These are phyloP conservation scores for Ostreobium quekettii DNA, from an alignment of 139 green algal genomes.

Conservation along the genomic window DNA sequence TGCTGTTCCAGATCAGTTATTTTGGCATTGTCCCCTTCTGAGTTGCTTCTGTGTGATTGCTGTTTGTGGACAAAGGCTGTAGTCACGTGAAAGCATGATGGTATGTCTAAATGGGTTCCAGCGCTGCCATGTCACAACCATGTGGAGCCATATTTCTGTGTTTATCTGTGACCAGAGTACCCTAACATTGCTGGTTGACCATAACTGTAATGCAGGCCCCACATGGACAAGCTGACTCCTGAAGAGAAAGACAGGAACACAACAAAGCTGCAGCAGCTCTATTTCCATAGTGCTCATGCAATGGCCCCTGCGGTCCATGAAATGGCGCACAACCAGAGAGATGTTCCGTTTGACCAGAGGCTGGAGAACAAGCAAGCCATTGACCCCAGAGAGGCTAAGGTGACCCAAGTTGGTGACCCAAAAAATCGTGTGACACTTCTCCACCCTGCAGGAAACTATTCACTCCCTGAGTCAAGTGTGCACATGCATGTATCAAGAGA, in stretches of 20 bases:
- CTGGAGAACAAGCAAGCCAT: constrained; percentile 21
- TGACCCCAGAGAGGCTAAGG: background rate
- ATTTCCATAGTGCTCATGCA: constrained; percentile 57
- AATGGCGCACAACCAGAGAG: constrained; percentile 40
- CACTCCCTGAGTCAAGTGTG: background rate
- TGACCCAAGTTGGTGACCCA: background rate
- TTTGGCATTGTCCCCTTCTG: too few species aligned
- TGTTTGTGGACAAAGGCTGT: too few species aligned
- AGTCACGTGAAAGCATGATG: too few species aligned
- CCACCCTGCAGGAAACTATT: too few species aligned
- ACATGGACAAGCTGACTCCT: constrained; percentile 47
- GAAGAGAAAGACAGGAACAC: constrained; percentile 63
- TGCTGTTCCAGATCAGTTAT: too few species aligned
- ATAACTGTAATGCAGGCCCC: constrained; percentile 25
- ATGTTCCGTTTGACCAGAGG: constrained; percentile 17
- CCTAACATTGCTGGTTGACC: constrained; percentile 24
- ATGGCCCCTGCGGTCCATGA: constrained; percentile 61
- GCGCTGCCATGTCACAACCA: constrained; percentile 15
- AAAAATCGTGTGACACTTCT: too few species aligned
- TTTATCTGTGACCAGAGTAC: constrained; percentile 31
- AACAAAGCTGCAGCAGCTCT: constrained; percentile 63
- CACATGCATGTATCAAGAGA: background rate
- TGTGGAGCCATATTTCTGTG: constrained; percentile 22
- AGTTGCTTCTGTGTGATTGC: too few species aligned
- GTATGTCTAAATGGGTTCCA: background rate